These are phyloP conservation scores for Musa beccarii DNA, from an alignment of 176 grass and related monocot species.

Conservation along the genomic window DNA sequence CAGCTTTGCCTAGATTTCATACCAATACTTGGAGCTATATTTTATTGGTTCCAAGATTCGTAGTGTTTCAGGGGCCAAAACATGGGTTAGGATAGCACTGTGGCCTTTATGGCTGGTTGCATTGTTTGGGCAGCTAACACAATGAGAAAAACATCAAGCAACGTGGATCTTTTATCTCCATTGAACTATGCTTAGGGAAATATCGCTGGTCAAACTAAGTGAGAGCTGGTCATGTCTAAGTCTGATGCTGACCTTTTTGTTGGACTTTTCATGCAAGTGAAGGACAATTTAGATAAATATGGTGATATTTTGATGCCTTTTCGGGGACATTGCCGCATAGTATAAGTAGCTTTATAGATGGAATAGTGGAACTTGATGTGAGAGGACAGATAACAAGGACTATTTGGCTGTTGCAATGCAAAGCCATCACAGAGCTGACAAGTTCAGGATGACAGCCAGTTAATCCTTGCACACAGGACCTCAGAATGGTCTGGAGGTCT, in stretches of 20 bases:
- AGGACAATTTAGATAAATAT: background rate
- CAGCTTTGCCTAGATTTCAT: too few species aligned
- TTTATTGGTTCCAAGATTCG: too few species aligned
- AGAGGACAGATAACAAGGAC: background rate
- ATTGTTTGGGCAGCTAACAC: too few species aligned
- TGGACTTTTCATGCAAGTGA: background rate
- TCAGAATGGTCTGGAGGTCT: background rate
- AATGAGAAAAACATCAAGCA: too few species aligned
- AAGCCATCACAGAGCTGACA: background rate
- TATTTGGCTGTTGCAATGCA: background rate
- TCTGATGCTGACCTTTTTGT: background rate
- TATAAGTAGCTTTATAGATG: background rate
- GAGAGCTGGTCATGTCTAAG: too few species aligned
- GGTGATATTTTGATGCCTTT: background rate
- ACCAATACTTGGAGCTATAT: too few species aligned
- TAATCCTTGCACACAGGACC: background rate
- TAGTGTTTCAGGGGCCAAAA: too few species aligned
- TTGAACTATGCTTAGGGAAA: too few species aligned
- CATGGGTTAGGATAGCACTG: too few species aligned
- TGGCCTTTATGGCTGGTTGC: too few species aligned
- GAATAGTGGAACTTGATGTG: background rate
- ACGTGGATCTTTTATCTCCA: too few species aligned
- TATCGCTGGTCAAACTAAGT: too few species aligned
- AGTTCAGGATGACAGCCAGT: background rate
- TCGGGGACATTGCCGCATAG: background rate